These are phyloP conservation scores for Candida broadrunensis DNA, from an alignment of 805 yeast species.

Conservation along the genomic window DNA sequence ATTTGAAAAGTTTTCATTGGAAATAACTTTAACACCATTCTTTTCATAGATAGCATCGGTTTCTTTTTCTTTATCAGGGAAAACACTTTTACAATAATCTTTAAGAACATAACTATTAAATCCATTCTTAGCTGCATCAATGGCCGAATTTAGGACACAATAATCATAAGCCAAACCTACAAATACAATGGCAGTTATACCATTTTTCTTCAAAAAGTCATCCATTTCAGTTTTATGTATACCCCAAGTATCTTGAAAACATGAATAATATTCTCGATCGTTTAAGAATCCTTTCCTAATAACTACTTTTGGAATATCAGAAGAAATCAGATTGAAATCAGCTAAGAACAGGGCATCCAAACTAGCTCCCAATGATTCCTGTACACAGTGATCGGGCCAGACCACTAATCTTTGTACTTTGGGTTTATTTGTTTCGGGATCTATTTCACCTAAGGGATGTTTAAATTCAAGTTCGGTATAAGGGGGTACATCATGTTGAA, in stretches of 20 bases:
- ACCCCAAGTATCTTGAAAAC: conserved; percentile 79
- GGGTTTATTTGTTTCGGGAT: conserved; percentile 19
- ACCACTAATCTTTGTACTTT: conserved; percentile 42
- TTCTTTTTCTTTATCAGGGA: conserved; percentile 34
- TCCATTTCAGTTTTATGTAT: conserved; percentile 66
- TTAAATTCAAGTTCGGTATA: conserved; percentile 47
- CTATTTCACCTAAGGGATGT: conserved; percentile 44
- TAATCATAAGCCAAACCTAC: conserved; percentile 87
- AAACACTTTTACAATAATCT: conserved; percentile 56
- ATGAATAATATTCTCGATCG: conserved; percentile 84
- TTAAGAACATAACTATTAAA: conserved; percentile 61
- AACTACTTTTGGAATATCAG: conserved; percentile 31
- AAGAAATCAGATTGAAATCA: conserved; percentile 28
- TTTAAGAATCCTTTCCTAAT: conserved; percentile 69
- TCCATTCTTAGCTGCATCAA: conserved; percentile 62
- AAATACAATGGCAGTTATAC: conserved; percentile 59
- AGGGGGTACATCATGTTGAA: conserved; percentile 52
- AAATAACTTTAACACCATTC: conserved; percentile 31
- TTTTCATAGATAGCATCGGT: conserved; percentile 31
- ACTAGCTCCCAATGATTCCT: conserved; percentile 62
- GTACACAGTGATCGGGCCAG: conserved; percentile 94
- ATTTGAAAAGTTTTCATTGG: conserved; percentile 6
- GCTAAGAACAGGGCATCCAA: conserved; percentile 50
- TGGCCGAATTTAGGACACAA: conserved; percentile 78
- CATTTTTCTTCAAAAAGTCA: conserved; percentile 39